Evolutionary conservation across 257 asterid species (phyloP), one percentile per base, ranked within the genome.

Genomic region (Fraxinus excelsior): DNA sequence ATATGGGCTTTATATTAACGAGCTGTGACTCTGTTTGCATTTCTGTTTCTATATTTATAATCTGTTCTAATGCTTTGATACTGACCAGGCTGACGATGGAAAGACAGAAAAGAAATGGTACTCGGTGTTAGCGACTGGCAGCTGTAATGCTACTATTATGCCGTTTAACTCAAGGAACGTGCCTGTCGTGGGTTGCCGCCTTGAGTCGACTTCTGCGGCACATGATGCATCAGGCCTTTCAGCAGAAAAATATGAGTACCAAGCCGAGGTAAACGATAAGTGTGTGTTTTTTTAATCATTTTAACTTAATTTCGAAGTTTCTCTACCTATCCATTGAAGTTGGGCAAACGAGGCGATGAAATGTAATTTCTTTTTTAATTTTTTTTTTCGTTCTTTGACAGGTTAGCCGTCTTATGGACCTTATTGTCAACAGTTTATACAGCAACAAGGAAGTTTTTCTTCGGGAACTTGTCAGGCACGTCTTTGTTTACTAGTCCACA

Each of bases 401-500:
- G 99, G 97, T 96, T 82, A 96, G 99, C 87, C 98, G 98, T 67
- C 97, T 96, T 44, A 93, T 96, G 98, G 98, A 93, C 87, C 97
- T 96, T 58, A 96, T 96, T 26, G 99, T 96, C 69, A 96, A 93
- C 82, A 96, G 97, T 77, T 80, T 93, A 73, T 96, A 96, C 80
- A 96, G 98, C 91, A 93, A 96, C 83, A 96, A 91, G 84, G 97
- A 93, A 3, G 98, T 95, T 76, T 91, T 96, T 86, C 97, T 96
- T 65, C 91, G 98, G 71, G 99, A 96, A 82, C 98, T 96, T 79
- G 87, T 93, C 87, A 96, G 99, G 99, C 79, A 87, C 42, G 87
- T 74, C 21, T 71, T 79, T 42, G 37, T 26, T 53, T 7, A 29
- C 56, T 70, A 44, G 69, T 21, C 70, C 9, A 42, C 2, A 11